Evolutionary conservation across 305 asterid species (phyloP), one percentile per base, ranked within the genome.

Genomic region (Striga hermonthica): DNA sequence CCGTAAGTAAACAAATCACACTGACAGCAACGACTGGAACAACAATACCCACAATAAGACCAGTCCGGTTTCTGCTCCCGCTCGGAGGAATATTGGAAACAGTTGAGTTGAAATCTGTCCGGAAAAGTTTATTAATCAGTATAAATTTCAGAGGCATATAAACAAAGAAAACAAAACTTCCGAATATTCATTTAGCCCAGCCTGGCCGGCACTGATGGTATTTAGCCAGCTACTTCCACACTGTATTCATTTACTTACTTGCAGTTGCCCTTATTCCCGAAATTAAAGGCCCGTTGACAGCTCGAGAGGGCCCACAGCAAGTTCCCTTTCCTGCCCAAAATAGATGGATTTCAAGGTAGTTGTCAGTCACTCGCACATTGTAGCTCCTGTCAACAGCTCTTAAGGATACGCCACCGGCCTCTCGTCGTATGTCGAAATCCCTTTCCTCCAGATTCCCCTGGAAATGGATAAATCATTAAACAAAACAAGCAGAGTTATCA

Each of bases 251-350:
- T 52, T 5, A 52, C 57, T 14, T 52, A 52, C 79, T 79, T 70
- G 91, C 13, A 54, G 71, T 83, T 65, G 81, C 90, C 38, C 95
- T 89, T 72, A 89, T 79, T 4, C 89, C 92, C 47, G 96, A 84
- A 69, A 86, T 80, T 10, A 80, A 64, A 66, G 96, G 92, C 67
- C 96, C 96, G 60, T 80, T 86, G 57, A 70, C 68, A 56, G 87
- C 85, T 68, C 72, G 90, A 36, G 1, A 4, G 73, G 96, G 95
- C 38, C 85, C 89, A 78, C 92, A 86, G 68, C 96, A 89, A 62
- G 96, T 86, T 72, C 96, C 95, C 75, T 81, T 88, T 40, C 95
- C 96, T 57, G 85, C 91, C 96, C 95, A 88, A 69, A 84, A 82
- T 34, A 88, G 81, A 75, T 88, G 96, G 54, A 88, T 75, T 69